Percentiles rank a stretch among this genome's conserved stretches.
Evolutionary conservation across 345 rosid genomes (phyloP).

Genomic region (Salix brachista): DNA sequence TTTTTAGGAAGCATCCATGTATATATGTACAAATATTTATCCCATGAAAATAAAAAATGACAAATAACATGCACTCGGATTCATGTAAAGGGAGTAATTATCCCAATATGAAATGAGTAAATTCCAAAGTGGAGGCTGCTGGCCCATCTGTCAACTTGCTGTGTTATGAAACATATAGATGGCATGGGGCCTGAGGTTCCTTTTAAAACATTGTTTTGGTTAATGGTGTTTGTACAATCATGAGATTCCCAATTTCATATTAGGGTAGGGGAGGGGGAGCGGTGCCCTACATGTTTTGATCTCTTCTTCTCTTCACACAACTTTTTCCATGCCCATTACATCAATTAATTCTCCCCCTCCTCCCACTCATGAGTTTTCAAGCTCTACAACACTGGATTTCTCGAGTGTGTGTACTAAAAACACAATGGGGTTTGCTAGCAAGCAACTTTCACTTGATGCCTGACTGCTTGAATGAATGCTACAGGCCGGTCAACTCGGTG

Average conservation of each 20-base stretch:
- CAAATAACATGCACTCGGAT: neutral
- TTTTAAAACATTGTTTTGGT: neutral
- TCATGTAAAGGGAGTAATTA: too few relatives aligned
- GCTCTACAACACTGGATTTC: neutral
- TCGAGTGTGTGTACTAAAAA: neutral
- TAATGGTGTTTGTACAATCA: conserved; percentile 22
- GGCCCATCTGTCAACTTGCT: conserved; percentile 26
- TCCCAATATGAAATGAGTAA: neutral
- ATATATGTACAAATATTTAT: neutral
- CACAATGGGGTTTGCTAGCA: neutral
- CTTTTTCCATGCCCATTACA: conserved; percentile 16
- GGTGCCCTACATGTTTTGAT: conserved; percentile 33
- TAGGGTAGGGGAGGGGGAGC: conserved; percentile 9
- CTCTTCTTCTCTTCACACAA: neutral
- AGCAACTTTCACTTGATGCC: conserved; percentile 4
- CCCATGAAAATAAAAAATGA: neutral
- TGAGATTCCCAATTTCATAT: conserved; percentile 33
- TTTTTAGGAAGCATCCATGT: neutral
- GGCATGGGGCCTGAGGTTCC: conserved; percentile 24
- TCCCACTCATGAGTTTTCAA: neutral
- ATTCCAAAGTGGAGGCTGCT: conserved; percentile 13
- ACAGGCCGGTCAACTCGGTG: neutral
- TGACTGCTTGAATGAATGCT: neutral
- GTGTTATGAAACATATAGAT: conserved; percentile 10
- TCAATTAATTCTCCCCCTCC: conserved; percentile 10